A percentile compares a stretch with the other conserved stretches of the same genome.
Conservation (phyloP, 2,329 filamentous ascomycete species). For the Ophiostoma pallidulum region DNA sequence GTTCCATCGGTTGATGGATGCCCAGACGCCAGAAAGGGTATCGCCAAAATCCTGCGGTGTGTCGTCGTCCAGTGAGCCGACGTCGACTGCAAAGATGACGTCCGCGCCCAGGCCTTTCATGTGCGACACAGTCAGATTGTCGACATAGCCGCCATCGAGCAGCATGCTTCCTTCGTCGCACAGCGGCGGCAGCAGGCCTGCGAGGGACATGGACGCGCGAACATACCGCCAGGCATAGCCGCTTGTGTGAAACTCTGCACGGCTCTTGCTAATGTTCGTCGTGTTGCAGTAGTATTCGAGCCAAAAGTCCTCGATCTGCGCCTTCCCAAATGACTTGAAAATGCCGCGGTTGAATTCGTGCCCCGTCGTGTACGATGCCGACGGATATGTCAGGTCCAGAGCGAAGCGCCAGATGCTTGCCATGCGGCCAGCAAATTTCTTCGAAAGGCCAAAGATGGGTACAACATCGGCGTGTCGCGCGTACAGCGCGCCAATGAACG, state of each 20-base stretch:
- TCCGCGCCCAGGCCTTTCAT: conserved; percentile 94
- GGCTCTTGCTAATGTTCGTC: conserved; percentile 93
- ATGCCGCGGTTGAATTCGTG: conserved; percentile 99
- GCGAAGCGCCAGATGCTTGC: conserved; percentile 98
- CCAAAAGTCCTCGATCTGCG: conserved; percentile 98
- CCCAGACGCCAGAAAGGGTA: conserved; percentile 90
- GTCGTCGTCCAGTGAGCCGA: conserved; percentile 85
- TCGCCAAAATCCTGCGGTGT: conserved; percentile 90
- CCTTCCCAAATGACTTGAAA: conserved; percentile 95
- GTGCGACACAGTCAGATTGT: conserved; percentile 92
- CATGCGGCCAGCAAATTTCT: conserved; percentile 98
- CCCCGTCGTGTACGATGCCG: conserved; percentile 92
- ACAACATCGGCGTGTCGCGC: conserved; percentile 94
- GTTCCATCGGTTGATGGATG: conserved; percentile 92
- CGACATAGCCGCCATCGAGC: conserved; percentile 90
- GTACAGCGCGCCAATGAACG: conserved; percentile 91
- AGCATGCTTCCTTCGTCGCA: conserved; percentile 97
- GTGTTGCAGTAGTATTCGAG: conserved; percentile 98
- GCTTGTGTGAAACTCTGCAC: conserved; percentile 85
- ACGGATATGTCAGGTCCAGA: conserved; percentile 89
- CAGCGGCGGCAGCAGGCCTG: conserved; percentile 81
- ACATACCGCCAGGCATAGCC: conserved; percentile 98
- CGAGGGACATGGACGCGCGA: conserved; percentile 90
- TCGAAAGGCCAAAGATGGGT: conserved; percentile 90
- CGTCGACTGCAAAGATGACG: conserved; percentile 91